phyloP scores from a whole-genome alignment of 768 basidiomycete species.

The Leccinellum luteum region DNA sequence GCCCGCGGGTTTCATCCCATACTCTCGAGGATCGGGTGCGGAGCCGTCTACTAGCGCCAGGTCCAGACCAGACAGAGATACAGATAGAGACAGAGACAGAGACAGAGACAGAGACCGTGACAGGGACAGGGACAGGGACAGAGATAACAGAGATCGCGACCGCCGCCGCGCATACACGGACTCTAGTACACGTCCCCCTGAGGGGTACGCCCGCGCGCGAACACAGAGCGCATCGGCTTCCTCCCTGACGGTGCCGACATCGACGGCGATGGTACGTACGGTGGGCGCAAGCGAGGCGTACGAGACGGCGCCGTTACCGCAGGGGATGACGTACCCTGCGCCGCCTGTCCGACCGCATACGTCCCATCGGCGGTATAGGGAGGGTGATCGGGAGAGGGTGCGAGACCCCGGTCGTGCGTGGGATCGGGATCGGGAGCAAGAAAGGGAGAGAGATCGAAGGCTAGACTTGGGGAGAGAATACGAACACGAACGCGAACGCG shows the following conservation, averaged over 20 bases:
- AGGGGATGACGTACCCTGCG: constrained; percentile 26
- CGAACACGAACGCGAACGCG: background rate
- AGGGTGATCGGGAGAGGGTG: background rate
- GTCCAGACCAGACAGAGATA: background rate
- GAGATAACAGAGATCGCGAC: background rate
- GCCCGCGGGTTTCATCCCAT: constrained; percentile 21
- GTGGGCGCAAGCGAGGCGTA: constrained; percentile 7
- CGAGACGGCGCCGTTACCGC: constrained; percentile 26
- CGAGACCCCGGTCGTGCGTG: background rate
- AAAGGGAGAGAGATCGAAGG: background rate
- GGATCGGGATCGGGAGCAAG: background rate
- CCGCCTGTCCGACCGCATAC: constrained; percentile 25
- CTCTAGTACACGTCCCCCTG: background rate
- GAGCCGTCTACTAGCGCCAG: background rate
- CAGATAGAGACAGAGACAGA: background rate
- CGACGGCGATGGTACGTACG: background rate
- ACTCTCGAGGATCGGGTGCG: constrained; percentile 1
- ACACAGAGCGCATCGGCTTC: constrained; percentile 14
- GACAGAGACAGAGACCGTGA: background rate
- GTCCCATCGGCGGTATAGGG: constrained; percentile 18
- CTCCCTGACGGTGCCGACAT: background rate
- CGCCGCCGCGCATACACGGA: background rate
- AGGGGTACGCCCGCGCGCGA: constrained; percentile 6
- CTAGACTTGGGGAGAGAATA: background rate
- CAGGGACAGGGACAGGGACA: background rate